These are phyloP conservation scores for Glomus cerebriforme DNA, from an alignment of 192 early-diverging fungal species.

Conservation along the genomic window DNA sequence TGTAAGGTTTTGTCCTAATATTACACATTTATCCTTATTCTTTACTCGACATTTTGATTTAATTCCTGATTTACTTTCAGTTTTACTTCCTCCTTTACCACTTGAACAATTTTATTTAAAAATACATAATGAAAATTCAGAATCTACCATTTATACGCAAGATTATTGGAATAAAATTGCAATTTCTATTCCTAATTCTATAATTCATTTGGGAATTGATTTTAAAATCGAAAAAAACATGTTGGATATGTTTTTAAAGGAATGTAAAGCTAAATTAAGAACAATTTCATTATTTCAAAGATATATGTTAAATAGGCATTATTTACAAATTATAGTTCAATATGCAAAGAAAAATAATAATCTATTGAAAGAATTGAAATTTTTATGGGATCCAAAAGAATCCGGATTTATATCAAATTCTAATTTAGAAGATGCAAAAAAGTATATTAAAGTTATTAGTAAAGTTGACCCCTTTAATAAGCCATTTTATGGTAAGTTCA, in stretches of 20 bases:
- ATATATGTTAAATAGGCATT: neutral
- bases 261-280: neutral
- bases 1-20: neutral
- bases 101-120: neutral
- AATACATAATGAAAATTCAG: neutral
- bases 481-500: neutral
- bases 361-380: neutral
- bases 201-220: neutral
- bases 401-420: neutral
- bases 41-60: neutral
- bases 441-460: neutral
- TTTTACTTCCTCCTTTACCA: neutral
- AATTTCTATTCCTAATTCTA: neutral
- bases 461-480: neutral
- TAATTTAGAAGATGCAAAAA: neutral
- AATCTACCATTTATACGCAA: neutral
- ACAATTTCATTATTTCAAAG: neutral
- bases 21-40: neutral
- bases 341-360: neutral
- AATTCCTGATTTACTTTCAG: neutral
- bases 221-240: neutral
- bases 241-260: neutral
- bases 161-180: neutral
- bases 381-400: neutral
- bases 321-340: neutral